Conservation (phyloP, 2,329 filamentous ascomycete species). For the Orbilia ellipsospora region DNA sequence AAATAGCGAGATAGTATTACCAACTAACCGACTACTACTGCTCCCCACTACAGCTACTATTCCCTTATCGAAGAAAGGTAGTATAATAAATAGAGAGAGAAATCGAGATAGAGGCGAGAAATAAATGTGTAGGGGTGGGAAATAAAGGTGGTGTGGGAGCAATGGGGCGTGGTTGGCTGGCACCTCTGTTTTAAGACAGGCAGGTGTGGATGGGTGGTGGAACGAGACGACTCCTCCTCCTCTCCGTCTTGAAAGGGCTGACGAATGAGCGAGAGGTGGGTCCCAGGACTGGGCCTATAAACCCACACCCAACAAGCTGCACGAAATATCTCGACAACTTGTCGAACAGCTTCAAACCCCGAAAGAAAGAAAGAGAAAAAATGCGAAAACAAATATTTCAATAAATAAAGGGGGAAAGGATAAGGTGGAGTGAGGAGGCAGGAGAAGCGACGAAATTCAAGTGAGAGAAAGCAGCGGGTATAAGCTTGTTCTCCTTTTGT, state of each 20-base stretch:
- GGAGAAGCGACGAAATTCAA: neutral
- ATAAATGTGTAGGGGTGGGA: conserved; percentile 20
- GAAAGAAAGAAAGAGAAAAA: neutral
- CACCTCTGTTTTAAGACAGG: conserved; percentile 32
- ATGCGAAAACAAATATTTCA: neutral
- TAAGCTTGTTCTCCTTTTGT: conserved; percentile 2
- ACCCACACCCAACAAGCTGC: conserved; percentile 23
- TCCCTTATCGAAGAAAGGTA: neutral
- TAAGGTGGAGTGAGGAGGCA: neutral
- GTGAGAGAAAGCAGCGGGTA: conserved; percentile 6
- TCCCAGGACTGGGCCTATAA: conserved; percentile 35
- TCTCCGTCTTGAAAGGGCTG: conserved; percentile 39
- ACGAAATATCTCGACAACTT: too few relatives aligned
- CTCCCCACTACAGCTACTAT: too few relatives aligned
- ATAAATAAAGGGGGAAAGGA: neutral
- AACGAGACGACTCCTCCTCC: conserved; percentile 17
- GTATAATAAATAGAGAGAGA: neutral
- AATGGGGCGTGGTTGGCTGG: conserved; percentile 51
- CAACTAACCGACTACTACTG: too few relatives aligned
- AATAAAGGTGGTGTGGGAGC: conserved; percentile 45
- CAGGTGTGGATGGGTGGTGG: conserved; percentile 30
- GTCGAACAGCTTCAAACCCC: too few relatives aligned
- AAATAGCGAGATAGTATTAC: too few relatives aligned
- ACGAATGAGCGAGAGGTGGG: conserved; percentile 55
- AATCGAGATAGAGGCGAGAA: conserved; percentile 24